Conservation (phyloP, 1,284 basidiomycete species). For the Pterula multifida region DNA sequence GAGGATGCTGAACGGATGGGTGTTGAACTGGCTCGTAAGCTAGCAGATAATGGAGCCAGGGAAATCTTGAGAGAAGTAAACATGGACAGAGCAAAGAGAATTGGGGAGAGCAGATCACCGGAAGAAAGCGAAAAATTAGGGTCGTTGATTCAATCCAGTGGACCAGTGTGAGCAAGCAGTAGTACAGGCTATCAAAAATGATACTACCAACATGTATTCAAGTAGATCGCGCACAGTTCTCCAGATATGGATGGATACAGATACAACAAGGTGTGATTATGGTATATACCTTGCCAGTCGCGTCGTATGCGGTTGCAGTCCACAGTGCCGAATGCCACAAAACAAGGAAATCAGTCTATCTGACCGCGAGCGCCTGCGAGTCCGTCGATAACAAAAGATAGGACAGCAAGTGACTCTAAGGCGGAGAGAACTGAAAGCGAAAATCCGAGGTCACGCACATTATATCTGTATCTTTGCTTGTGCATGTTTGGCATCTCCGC, state of each 20-base stretch:
- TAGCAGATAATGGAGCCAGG: slow-evolving; percentile 62
- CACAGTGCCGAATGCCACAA: slow-evolving; percentile 16
- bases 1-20: slow-evolving; percentile 66
- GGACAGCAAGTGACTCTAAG: slow-evolving; percentile 54
- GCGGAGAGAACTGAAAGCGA: slow-evolving; percentile 29
- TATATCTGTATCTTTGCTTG: slow-evolving; percentile 13
- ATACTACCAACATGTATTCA: too few relatives aligned
- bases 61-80: slow-evolving; percentile 75
- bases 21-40: slow-evolving; percentile 43
- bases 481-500: slow-evolving; percentile 13
- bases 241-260: too few relatives aligned
- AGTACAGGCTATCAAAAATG: too few relatives aligned
- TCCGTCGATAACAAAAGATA: slow-evolving; percentile 25
- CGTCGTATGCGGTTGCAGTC: slow-evolving; percentile 16
- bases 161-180: too few relatives aligned
- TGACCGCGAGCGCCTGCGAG: slow-evolving; percentile 53
- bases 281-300: slow-evolving; percentile 18
- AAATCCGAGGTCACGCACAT: slow-evolving; percentile 19
- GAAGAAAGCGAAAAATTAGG: slow-evolving; percentile 8
- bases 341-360: slow-evolving; percentile 28
- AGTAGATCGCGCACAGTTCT: too few relatives aligned
- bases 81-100: slow-evolving; percentile 45
- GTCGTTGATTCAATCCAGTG: not conserved
- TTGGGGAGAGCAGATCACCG: slow-evolving; percentile 28
- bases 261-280: too few relatives aligned